A percentile compares a stretch with the other conserved stretches of the same genome.
Conservation (phyloP, 1,284 basidiomycete species). For the Boletus sp. region DNA sequence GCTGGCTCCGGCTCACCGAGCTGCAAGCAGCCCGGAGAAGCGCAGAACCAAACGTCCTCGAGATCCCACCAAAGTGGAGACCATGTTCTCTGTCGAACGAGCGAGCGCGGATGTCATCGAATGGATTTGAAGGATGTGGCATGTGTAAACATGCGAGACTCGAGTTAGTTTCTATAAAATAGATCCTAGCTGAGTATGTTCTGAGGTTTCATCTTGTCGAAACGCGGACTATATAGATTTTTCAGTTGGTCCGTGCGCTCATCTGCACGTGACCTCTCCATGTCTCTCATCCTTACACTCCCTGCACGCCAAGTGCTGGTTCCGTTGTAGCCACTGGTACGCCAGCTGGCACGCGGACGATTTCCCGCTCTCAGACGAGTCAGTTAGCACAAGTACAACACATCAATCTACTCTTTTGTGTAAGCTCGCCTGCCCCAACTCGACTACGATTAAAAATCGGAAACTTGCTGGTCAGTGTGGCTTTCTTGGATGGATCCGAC, state of each 20-base stretch:
- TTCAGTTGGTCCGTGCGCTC: conserved; percentile 29
- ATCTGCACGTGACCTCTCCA: conserved; percentile 11
- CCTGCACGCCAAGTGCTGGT: too few relatives aligned
- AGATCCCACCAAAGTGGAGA: conserved; percentile 40
- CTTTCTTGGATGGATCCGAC: conserved; percentile 38
- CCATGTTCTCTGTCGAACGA: conserved; percentile 78
- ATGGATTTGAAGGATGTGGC: conserved; percentile 77
- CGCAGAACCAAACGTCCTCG: conserved; percentile 69
- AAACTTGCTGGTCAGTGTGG: conserved; percentile 35
- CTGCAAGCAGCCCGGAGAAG: conserved; percentile 39
- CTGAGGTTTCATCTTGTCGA: conserved; percentile 42
- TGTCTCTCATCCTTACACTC: too few relatives aligned
- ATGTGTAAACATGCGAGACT: conserved; percentile 85
- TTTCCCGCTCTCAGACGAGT: conserved; percentile 41
- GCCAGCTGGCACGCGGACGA: conserved; percentile 32
- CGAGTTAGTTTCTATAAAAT: conserved; percentile 86
- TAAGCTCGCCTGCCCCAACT: conserved; percentile 7
- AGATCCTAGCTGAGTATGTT: conserved; percentile 89
- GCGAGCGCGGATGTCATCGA: conserved; percentile 69
- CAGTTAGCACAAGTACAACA: conserved; percentile 50
- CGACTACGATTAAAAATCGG: too few relatives aligned
- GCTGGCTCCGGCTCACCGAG: conserved; percentile 43
- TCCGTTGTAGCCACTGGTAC: too few relatives aligned
- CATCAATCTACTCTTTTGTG: conserved; percentile 45
- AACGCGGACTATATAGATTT: conserved; percentile 38